These are phyloP conservation scores for Melanogaster broomeanus DNA, from an alignment of 768 basidiomycete genomes.

Conservation along the genomic window DNA sequence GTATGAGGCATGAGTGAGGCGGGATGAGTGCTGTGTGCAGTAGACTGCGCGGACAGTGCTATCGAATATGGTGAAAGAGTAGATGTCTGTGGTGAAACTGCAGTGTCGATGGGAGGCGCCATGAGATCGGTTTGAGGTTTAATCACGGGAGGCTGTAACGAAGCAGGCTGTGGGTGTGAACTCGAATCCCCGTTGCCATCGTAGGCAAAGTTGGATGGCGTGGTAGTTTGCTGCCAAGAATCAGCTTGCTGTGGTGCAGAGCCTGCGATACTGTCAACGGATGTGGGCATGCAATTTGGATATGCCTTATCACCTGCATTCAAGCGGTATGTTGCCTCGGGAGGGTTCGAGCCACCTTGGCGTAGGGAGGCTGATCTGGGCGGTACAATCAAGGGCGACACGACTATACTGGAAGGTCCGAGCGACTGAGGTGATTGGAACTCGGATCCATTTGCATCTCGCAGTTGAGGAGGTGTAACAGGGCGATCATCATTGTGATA, in stretches of 20 bases:
- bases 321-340: conserved; percentile 31
- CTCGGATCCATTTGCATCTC: conserved; percentile 11
- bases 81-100: conserved; percentile 13
- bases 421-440: conserved; percentile 3
- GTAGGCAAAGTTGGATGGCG: not conserved
- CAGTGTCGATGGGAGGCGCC: conserved; percentile 29
- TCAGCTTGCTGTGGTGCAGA: conserved; percentile 4
- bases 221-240: conserved; percentile 8
- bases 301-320: conserved; percentile 12
- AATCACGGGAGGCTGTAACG: conserved; percentile 1
- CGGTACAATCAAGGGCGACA: conserved; percentile 18
- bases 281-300: conserved; percentile 3
- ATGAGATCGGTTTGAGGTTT: conserved; percentile 34
- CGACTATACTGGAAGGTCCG: not conserved
- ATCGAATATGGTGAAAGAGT: conserved; percentile 5
- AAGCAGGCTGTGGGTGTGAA: conserved; percentile 7
- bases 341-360: conserved; percentile 6
- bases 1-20: conserved; percentile 16
- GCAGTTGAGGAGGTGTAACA: conserved; percentile 16
- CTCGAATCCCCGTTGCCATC: conserved; percentile 1
- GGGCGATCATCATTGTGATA: conserved; percentile 24
- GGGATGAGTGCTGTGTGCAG: conserved; percentile 12
- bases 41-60: conserved; percentile 15
- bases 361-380: conserved; percentile 23
- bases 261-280: conserved; percentile 1